Evolutionary conservation across 225 moss, liverwort and hornwort species (phyloP), one percentile per base, ranked within the genome.

Genomic region (Sphagnum tenellum): DNA sequence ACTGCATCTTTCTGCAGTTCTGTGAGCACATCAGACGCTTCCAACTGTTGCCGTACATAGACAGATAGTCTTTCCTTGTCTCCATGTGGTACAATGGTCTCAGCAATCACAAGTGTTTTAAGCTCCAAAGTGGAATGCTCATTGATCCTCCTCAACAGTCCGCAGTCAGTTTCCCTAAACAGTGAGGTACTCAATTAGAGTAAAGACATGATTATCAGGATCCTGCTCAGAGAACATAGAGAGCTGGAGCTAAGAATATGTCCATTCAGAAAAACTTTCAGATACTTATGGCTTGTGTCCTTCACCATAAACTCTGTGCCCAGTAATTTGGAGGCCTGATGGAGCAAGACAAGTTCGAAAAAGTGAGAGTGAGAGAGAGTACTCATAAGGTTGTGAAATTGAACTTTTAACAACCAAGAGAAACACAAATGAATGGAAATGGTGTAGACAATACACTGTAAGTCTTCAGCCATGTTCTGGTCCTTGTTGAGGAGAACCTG

Each of bases 91-190:
- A 92, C 88, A 8, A 92, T 73, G 7, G 77, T 92, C 75, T 96
- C 92, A 47, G 81, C 81, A 57, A 92, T 88, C 44, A 92, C 86
- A 29, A 96, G 64, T 8, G 85, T 85, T 50, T 87, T 89, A 45
- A 96, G 74, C 69, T 96, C 92, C 67, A 92, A 50, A 0, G 86
- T 92, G 49, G 92, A 77, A 12, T 74, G 70, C 3, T 83, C 82
- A 29, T 82, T 89, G 6, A 92, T 87, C 5, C 66, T 87, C 64
- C 77, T 80, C 12, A 94, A 79, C 66, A 88, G 56, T 3, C 78
- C 80, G 69, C 73, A 86, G 59, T 91, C 91, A 56, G 70, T 76
- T 44, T 80, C 77, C 77, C 94, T 94, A 45, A 4, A 78, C 9
- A 4, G 3, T 52, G 52, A 5, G 52, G 52, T 52, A 52, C 52